Evolutionary conservation across 805 yeast species (phyloP).

Genomic region (Metschnikowia gruessii): DNA sequence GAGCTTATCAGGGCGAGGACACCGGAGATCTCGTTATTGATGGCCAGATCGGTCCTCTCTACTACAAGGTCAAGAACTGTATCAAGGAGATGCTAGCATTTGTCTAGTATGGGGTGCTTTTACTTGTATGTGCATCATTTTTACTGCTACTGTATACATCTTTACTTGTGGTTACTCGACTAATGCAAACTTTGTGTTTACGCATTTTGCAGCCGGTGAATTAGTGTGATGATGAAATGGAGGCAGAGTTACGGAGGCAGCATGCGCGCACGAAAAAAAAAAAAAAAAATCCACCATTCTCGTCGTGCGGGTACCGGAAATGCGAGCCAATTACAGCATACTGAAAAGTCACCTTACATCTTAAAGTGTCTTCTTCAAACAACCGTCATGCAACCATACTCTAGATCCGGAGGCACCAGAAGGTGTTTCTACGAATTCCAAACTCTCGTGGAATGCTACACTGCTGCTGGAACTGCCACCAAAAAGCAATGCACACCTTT

Average conservation of each 20-base stretch:
- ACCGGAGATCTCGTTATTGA: conserved; percentile 86
- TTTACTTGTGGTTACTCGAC: too few relatives aligned
- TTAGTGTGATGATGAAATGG: background rate
- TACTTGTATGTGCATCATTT: background rate
- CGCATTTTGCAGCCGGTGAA: background rate
- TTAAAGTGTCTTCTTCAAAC: conserved; percentile 12
- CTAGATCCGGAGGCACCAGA: conserved; percentile 48
- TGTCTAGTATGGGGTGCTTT: conserved; percentile 36
- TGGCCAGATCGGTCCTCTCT: conserved; percentile 71
- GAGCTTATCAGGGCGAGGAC: conserved; percentile 41
- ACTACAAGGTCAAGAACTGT: conserved; percentile 71
- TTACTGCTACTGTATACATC: too few relatives aligned
- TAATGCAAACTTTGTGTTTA: too few relatives aligned
- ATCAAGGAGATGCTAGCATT: conserved; percentile 75
- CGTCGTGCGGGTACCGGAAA: conserved; percentile 14
- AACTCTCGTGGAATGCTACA: conserved; percentile 42
- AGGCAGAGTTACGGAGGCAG: too few relatives aligned
- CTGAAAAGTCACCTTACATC: conserved; percentile 7
- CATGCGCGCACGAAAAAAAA: background rate
- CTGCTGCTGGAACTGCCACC: conserved; percentile 42
- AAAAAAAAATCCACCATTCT: background rate
- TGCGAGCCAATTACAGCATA: conserved; percentile 15
- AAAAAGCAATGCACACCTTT: conserved; percentile 43
- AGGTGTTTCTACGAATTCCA: conserved; percentile 48
- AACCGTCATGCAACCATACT: conserved; percentile 42